Base-by-base conservation (phyloP, 805 yeast species). In the Kluyveromyces siamensis region DNA sequence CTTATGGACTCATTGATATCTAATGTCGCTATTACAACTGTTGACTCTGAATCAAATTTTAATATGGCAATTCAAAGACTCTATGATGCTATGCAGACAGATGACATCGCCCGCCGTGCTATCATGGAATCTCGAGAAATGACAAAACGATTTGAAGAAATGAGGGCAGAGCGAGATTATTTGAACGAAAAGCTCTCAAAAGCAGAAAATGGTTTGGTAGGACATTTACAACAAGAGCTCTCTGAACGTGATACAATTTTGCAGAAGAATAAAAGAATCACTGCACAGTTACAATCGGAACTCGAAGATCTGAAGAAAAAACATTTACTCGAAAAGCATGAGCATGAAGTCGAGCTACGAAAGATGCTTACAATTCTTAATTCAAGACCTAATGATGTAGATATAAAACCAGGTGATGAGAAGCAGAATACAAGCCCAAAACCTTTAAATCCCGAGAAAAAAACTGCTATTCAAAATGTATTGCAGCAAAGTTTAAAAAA, bases 41-140 rank as follows among this genome's bases (percentile, higher is more conserved):
- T 59, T 6, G 75, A 74, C 53, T 74, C 74, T 50, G 86, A 83
- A 46, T 74, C 84, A 10, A 83, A 87, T 17, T 75, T 88, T 62
- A 87, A 85, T 47, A 80, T 88, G 53, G 87, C 95, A 1, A 85
- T 90, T 35, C 93, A 87, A 59, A 72, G 83, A 48, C 72, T 93
- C 40, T 75, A 79, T 51, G 82, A 88, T 40, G 76, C 91, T 9
- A 75, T 90, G 67, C 83, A 83, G 56, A 87, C 96, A 0, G 98
- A 93, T 65, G 96, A 88, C 50, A 85, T 84, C 63, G 96, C 96
- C 13, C 73, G 85, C 47, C 75, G 84, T 47, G 95, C 96, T 50
- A 76, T 71, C 4, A 18, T 61, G 16, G 90, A 84, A 49, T 77
- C 81, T 9, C 75, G 79, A 51, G 80, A 76, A 14, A 74, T 81